A percentile compares a stretch with the other conserved stretches of the same genome.
Evolutionary conservation across 75 land plant genomes (phyloP).

Genomic region (Pinus albicaulis): DNA sequence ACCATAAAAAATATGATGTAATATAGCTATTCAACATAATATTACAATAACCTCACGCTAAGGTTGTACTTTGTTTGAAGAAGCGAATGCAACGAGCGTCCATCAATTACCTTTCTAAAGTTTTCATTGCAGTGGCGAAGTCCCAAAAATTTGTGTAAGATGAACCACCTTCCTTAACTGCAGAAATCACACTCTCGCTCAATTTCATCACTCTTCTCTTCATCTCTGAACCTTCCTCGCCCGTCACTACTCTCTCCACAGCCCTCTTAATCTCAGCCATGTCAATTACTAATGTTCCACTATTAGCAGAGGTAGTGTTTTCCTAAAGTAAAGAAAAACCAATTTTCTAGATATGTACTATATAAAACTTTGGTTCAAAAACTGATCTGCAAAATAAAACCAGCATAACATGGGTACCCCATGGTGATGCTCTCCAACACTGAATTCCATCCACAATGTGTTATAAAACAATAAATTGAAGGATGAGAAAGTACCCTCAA

Average conservation of each 20-base stretch:
- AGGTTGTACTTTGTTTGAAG: too few relatives aligned
- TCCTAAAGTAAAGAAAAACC: slow-evolving; percentile 15
- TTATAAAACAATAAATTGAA: slow-evolving; percentile 28
- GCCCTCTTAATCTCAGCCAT: slow-evolving; percentile 12
- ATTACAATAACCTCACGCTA: too few relatives aligned
- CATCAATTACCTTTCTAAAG: too few relatives aligned
- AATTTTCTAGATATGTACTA: slow-evolving; percentile 39
- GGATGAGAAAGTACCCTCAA: neutral
- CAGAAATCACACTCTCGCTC: slow-evolving; percentile 6
- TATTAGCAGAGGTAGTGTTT: neutral
- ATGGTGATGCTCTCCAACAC: slow-evolving; percentile 40
- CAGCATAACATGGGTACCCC: slow-evolving; percentile 49
- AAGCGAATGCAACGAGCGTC: too few relatives aligned
- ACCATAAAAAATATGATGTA: too few relatives aligned
- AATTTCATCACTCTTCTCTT: slow-evolving; percentile 19
- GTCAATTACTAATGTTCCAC: neutral
- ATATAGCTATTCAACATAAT: too few relatives aligned
- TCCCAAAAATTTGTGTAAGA: slow-evolving; percentile 13
- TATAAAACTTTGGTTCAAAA: slow-evolving; percentile 26
- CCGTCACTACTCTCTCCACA: slow-evolving; percentile 27
- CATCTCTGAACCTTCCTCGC: slow-evolving; percentile 26
- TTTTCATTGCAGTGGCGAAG: slow-evolving; percentile 2
- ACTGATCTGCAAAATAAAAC: slow-evolving; percentile 51
- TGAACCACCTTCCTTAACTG: slow-evolving; percentile 20
- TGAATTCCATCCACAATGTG: slow-evolving; percentile 61